Base-by-base conservation (phyloP, 441 rosid species). In the Theobroma grandiflorum region DNA sequence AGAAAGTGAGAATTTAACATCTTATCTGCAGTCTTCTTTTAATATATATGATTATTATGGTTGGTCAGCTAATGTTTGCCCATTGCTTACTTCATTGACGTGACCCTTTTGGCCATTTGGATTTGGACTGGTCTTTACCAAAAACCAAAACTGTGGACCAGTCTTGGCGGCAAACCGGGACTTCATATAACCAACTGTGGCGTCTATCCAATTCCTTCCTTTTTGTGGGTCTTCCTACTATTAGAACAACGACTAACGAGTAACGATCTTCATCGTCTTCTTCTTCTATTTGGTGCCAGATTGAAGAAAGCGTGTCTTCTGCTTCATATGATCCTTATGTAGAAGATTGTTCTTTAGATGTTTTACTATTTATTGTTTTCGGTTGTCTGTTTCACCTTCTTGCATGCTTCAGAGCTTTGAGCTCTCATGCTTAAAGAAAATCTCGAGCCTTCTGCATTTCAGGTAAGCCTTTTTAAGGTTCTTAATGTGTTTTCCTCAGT, bases 121-220 rank as follows among this genome's bases (percentile, higher is more conserved):
- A 42, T 3, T 78, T 79, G 68, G 79, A 85, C 75, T 33, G 8
- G 85, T 85, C 81, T 69, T 15, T 59, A 38, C 38, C 64, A 26
- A 42, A 16, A 65, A 35, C 43, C 22, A 42, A 52, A 72, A 78
- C 42, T 26, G 67, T 38, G 62, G 81, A 76, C 84, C 75, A 64
- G 72, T 49, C 31, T 67, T 78, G 81, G 86, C 83, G 81, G 80
- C 71, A 76, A 84, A 80, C 26, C 33, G 26, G 58, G 82, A 68
- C 8, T 65, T 61, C 37, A 12, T 35, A 8, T 18, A 43, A 82
- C 14, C 7, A 49, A 53, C 82, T 70, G 43, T n/a, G 33, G 52
- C 18, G 58, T 65, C 76, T 74, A 14, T 33, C 1, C 9, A 8
- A n/a, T 40, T 45, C 52, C 9, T 22, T 74, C 69, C 75, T 10